These are phyloP conservation scores for Linderina pennispora DNA, from an alignment of 192 early-diverging fungal species.

Conservation along the genomic window DNA sequence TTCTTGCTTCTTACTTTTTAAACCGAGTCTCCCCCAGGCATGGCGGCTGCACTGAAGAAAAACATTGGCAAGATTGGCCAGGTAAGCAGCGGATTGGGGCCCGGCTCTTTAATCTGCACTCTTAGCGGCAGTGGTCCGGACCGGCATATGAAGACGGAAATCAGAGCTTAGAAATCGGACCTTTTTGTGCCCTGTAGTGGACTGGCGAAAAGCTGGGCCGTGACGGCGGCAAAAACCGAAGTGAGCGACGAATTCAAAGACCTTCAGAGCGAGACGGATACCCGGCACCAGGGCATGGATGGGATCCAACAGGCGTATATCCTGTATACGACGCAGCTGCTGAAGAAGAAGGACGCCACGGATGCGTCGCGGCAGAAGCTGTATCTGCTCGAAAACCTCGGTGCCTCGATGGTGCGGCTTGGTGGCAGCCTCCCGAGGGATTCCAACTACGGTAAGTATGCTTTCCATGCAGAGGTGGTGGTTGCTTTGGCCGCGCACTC, in stretches of 20 bases:
- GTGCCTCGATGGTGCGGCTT: slow-evolving; percentile 55
- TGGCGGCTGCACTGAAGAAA: slow-evolving; percentile 50
- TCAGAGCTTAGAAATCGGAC: no score
- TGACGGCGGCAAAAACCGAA: slow-evolving; percentile 52
- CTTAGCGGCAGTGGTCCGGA: no score
- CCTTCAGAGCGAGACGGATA: slow-evolving; percentile 68
- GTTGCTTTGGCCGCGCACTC: no score
- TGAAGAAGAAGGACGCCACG: slow-evolving; percentile 62
- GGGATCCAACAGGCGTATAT: slow-evolving; percentile 52
- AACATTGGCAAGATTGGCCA: slow-evolving; percentile 63
- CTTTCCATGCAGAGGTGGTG: slow-evolving; percentile 1
- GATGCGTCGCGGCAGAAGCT: slow-evolving; percentile 59
- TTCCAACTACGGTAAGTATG: slow-evolving; percentile 44
- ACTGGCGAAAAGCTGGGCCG: slow-evolving; percentile 77
- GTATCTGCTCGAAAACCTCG: slow-evolving; percentile 59
- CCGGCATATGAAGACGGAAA: no score
- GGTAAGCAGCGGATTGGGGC: slow-evolving; percentile 49
- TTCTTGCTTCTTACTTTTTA: slow-evolving; percentile 4
- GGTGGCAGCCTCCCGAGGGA: slow-evolving; percentile 49
- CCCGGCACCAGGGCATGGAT: slow-evolving; percentile 57
- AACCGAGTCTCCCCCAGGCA: no score
- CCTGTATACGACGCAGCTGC: slow-evolving; percentile 44
- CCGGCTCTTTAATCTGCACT: no score
- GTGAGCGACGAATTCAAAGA: slow-evolving; percentile 78
- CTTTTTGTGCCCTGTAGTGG: slow-evolving; percentile 39